These are phyloP conservation scores for Rhizophagus prolifer DNA, from an alignment of 192 early-diverging fungal genomes.

Conservation along the genomic window DNA sequence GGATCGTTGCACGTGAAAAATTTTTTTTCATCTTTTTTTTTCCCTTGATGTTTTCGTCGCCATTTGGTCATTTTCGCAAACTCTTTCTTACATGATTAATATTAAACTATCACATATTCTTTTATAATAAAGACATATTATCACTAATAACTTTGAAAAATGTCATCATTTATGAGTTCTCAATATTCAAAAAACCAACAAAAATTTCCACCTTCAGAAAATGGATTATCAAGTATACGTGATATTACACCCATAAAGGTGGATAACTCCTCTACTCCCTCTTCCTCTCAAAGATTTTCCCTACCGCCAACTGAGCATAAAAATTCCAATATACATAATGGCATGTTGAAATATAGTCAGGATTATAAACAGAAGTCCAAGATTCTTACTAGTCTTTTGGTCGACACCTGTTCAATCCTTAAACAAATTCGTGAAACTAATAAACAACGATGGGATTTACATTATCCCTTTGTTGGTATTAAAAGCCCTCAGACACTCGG, in stretches of 20 bases:
- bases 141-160: not conserved
- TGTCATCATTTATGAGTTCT: not conserved
- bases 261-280: not conserved
- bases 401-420: conserved; percentile 61
- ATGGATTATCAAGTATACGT: not conserved
- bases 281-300: not conserved
- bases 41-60: too few relatives aligned
- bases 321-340: not conserved
- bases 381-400: conserved; percentile 66
- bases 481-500: conserved; percentile 30
- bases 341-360: conserved; percentile 26
- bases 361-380: conserved; percentile 76
- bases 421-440: conserved; percentile 71
- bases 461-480: conserved; percentile 25
- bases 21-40: too few relatives aligned
- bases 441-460: conserved; percentile 36
- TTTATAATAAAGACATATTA: not conserved
- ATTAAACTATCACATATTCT: not conserved
- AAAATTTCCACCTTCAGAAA: not conserved
- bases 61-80: too few relatives aligned
- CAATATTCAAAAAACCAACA: not conserved
- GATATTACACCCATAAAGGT: not conserved
- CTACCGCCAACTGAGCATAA: not conserved
- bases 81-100: too few relatives aligned
- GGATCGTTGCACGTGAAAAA: too few relatives aligned